Evolutionary conservation across 1,284 basidiomycete species (phyloP), one percentile per base, ranked within the genome.

Genomic region (Ganoderma meredithae): DNA sequence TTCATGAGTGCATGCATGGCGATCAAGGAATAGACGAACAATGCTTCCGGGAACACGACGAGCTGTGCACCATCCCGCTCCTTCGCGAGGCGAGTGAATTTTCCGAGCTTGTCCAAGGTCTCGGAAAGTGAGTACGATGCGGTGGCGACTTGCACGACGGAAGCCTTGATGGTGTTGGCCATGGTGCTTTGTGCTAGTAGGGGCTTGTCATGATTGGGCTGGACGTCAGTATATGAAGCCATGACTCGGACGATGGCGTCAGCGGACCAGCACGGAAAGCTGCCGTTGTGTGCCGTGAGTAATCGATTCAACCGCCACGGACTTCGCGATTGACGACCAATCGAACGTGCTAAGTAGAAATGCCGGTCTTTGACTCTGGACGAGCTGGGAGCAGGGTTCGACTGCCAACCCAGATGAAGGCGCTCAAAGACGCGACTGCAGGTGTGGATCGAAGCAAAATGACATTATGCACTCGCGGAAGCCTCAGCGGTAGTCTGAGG

Each of bases 31-130:
- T 1, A 25, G 44, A 73, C 87, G 76, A 78, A 91, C 83, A 91
- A 92, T 22, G 90, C 92, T 76, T 94, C 91, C 2, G 91, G 92
- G 74, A 94, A 90, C 17, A 93, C 88, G 33, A 85, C 88, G 1
- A 93, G 76, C 72, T 89, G 84, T 0, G 85, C 81, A 3, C 81
- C 81, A 70, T 87, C 85, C 55, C 85, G 80, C 44, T 86, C 81
- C 68, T 83, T 85, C 7, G 88, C 88, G 8, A 86, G 76, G 22
- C 77, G 82, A 15, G 85, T 83, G 13, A 88, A 80, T 9, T 74
- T 76, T 66, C 88, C 85, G 6, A 91, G 83, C 75, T 90, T 92
- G 62, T 83, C 77, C 27, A 92, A 79, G 0, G 89, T 90, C 39
- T 83, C 82, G 4, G 79, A 65, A 12, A 91, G 78, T 65, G 85